These are phyloP conservation scores for Parietichytrium sp. DNA, from an alignment of 108 stramenopile species.

Conservation along the genomic window DNA sequence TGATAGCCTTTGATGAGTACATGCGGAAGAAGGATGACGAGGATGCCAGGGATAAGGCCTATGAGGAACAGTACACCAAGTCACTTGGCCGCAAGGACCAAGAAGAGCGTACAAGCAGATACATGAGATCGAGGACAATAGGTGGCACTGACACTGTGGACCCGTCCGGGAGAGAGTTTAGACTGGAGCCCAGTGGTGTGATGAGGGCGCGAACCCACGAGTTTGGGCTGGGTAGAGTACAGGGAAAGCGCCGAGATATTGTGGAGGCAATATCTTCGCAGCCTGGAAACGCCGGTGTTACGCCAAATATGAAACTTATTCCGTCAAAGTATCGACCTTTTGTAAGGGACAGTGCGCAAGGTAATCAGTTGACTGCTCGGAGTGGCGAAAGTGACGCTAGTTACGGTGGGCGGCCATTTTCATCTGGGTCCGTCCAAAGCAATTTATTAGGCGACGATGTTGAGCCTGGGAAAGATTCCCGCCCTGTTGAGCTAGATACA, in stretches of 20 bases:
- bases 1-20: constrained; percentile 41
- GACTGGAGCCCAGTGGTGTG: constrained; percentile 50
- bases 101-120: constrained; percentile 44
- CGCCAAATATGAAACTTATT: neutral
- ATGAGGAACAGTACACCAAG: constrained; percentile 34
- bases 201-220: constrained; percentile 5
- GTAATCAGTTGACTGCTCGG: constrained; percentile 16
- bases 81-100: constrained; percentile 44
- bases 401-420: too few species aligned
- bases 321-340: neutral
- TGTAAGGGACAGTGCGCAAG: constrained; percentile 30
- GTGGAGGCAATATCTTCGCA: constrained; percentile 13
- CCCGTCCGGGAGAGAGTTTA: constrained; percentile 45
- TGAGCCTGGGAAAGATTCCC: too few species aligned
- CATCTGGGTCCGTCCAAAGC: too few species aligned
- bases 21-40: constrained; percentile 36
- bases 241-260: constrained; percentile 17
- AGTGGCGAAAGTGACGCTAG: too few species aligned
- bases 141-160: constrained; percentile 48
- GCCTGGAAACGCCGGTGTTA: neutral
- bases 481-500: too few species aligned
- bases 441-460: too few species aligned
- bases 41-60: constrained; percentile 33
- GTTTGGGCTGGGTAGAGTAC: neutral
- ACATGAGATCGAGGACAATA: constrained; percentile 37